Conservation (phyloP, 202 grass and related monocot genomes). For the Elaeis oleifera region DNA sequence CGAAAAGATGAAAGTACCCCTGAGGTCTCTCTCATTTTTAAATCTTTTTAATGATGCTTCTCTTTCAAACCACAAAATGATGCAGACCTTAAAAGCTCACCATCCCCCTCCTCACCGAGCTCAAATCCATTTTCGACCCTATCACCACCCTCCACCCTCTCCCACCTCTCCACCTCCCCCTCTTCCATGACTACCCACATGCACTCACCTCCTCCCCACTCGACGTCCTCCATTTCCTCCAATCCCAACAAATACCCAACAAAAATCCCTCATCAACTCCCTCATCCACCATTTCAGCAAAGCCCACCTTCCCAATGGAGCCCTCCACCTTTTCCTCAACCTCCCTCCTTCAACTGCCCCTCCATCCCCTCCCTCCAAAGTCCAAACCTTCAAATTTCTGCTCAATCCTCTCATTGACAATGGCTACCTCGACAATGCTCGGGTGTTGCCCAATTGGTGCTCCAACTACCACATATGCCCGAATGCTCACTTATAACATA, state of each 20-base stretch:
- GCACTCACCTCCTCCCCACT: slow-evolving; percentile 42
- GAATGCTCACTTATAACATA: slow-evolving; percentile 83
- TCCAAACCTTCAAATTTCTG: slow-evolving; percentile 7
- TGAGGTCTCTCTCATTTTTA: too few species aligned
- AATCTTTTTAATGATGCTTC: too few species aligned
- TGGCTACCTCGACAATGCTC: slow-evolving; percentile 26
- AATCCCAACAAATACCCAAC: slow-evolving; percentile 34
- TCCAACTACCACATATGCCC: slow-evolving; percentile 43
- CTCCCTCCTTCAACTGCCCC: slow-evolving; percentile 49
- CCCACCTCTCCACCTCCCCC: slow-evolving; percentile 35
- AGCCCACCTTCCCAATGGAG: slow-evolving; percentile 35
- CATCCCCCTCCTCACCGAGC: slow-evolving; percentile 3
- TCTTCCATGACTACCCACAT: slow-evolving; percentile 45
- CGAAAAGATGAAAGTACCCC: too few species aligned
- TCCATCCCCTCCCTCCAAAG: slow-evolving; percentile 33
- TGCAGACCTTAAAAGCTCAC: too few species aligned
- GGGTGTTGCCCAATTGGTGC: slow-evolving; percentile 31
- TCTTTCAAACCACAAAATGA: too few species aligned
- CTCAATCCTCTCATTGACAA: slow-evolving; percentile 46
- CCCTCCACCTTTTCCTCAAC: slow-evolving; percentile 39
- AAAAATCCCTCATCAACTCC: slow-evolving; percentile 38
- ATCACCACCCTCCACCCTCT: slow-evolving; percentile 26
- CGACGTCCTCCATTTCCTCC: slow-evolving; percentile 44
- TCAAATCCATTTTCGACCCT: slow-evolving; percentile 60
- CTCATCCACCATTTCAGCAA: slow-evolving; percentile 57